Conservation (phyloP, 768 basidiomycete genomes). For the Lactarius evosmus region DNA sequence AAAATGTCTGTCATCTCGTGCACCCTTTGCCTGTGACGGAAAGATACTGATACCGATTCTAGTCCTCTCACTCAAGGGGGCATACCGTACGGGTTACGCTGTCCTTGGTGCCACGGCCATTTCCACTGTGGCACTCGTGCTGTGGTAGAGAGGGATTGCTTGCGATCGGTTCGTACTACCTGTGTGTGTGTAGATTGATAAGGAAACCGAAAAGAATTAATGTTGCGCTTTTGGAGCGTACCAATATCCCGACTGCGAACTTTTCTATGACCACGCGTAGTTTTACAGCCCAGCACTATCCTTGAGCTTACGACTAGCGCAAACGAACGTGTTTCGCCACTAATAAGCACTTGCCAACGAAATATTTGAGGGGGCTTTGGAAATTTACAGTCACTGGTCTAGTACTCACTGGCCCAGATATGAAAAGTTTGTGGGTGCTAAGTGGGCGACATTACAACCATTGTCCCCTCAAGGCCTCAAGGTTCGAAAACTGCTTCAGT, state of each 20-base stretch:
- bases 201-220: neutral
- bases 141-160: conserved; percentile 37
- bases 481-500: no score
- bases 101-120: conserved; percentile 78
- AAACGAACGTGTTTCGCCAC: neutral
- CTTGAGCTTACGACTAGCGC: neutral
- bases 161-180: neutral
- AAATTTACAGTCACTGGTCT: no score
- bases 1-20: conserved; percentile 61
- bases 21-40: neutral
- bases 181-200: neutral
- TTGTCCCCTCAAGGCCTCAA: no score
- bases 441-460: no score
- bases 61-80: conserved; percentile 82
- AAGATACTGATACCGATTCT: neutral
- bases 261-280: neutral
- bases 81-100: conserved; percentile 77
- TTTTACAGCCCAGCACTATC: neutral
- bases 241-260: neutral
- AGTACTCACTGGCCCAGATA: no score
- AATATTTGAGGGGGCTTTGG: no score
- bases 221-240: neutral
- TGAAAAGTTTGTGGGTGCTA: no score
- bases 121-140: conserved; percentile 67
- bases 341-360: no score